Evolutionary conservation across 768 basidiomycete species (phyloP), one percentile per base, ranked within the genome.

Genomic region (Clitopilus hobsonii): DNA sequence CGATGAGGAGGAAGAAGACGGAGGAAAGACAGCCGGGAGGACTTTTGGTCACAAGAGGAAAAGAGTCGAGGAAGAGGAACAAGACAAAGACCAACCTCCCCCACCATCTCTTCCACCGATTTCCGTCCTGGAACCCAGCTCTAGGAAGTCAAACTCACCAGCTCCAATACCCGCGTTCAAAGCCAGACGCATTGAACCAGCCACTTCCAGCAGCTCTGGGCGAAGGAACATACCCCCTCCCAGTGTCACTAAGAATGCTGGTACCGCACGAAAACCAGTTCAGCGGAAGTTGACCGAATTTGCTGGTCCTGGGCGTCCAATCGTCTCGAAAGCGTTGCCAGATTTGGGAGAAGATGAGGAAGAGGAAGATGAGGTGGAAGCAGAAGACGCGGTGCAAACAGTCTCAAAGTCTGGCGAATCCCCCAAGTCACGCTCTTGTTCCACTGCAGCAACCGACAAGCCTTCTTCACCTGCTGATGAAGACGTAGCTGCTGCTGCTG

Each of bases 261-360:
- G 10, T 45, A 45, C 30, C 4, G 26, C 57, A 10, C 61, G 51
- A n/a, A 64, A 69, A 56, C 71, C 64, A 27, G 67, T 89, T 51
- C 73, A 79, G 53, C 73, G 68, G 51, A 76, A 67, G 51, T 62
- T 91, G 54, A 74, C 69, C 41, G 76, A 69, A 10, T 89, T 85
- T 69, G 77, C 84, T 10, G 73, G 82, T 58, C 65, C 64, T 29
- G 83, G 82, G 32, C 77, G 74, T 57, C 74, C n/a, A n/a, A n/a
- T n/a, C n/a, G n/a, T n/a, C n/a, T n/a, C n/a, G n/a, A n/a, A n/a
- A n/a, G n/a, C n/a, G n/a, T n/a, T 45, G 6, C 22, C n/a, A 2
- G n/a, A n/a, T n/a, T n/a, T n/a, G 41, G 41, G 10, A 20, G 14
- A 10, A 32, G 57, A 62, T 1, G 54, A 63, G 36, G 58, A 57